phyloP scores from a whole-genome alignment of 2,329 filamentous ascomycete species.

The Phaeoacremonium minimum region DNA sequence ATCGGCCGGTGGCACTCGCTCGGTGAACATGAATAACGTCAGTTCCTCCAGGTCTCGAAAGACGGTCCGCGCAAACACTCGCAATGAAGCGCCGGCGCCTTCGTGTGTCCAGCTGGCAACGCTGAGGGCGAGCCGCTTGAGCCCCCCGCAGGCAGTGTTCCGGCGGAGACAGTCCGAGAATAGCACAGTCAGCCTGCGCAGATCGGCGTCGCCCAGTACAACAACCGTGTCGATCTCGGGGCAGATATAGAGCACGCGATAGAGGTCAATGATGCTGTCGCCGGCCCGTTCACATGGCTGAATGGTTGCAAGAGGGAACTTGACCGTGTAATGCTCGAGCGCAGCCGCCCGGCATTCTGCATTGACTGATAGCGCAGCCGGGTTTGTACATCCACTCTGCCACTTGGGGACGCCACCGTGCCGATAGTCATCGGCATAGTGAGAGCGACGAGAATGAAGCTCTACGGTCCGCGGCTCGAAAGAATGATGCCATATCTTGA shows the following conservation, averaged over 20 bases:
- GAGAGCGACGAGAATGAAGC: conserved; percentile 22
- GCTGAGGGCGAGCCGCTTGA: conserved; percentile 19
- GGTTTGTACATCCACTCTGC: conserved; percentile 25
- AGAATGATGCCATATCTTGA: conserved; percentile 27
- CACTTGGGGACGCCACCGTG: conserved; percentile 15
- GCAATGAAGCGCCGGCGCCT: conserved; percentile 16
- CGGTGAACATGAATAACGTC: conserved; percentile 22
- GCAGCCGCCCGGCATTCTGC: conserved; percentile 24
- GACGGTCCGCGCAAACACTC: conserved; percentile 13
- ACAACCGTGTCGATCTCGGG: conserved; percentile 23
- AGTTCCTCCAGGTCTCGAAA: conserved; percentile 22
- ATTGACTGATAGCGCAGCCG: conserved; percentile 23
- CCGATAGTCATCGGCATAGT: conserved; percentile 19
- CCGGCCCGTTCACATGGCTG: conserved; percentile 7
- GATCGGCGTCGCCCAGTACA: conserved; percentile 22
- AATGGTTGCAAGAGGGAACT: conserved; percentile 18
- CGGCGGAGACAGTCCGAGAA: conserved; percentile 13
- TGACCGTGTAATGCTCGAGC: conserved; percentile 21
- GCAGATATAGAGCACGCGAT: conserved; percentile 22
- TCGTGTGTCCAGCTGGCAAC: conserved; percentile 17
- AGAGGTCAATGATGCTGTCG: conserved; percentile 9
- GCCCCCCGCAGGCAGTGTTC: conserved; percentile 14
- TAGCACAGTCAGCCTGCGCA: conserved; percentile 13
- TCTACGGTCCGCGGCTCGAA: conserved; percentile 26
- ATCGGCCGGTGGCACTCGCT: conserved; percentile 16